Conservation (phyloP, 495 filamentous ascomycete species). For the Xylaria cubensis region DNA sequence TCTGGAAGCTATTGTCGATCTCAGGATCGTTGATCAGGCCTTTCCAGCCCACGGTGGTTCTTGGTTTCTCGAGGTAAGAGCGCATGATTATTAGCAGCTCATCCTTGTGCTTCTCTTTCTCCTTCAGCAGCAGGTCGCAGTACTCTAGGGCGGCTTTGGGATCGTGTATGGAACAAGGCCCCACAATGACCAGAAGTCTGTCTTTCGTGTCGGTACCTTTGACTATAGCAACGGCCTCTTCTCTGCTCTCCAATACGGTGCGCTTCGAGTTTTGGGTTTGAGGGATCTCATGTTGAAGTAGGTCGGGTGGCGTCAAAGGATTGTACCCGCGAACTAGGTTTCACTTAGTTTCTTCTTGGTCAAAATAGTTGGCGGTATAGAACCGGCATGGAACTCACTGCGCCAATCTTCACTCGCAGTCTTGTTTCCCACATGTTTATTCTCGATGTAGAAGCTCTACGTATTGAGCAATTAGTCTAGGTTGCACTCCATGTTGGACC, state of each 20-base stretch:
- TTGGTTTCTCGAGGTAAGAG: slow-evolving; percentile 97
- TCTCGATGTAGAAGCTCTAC: slow-evolving; percentile 81
- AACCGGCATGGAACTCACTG: slow-evolving; percentile 62
- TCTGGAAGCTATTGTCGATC: slow-evolving; percentile 97
- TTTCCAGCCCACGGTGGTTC: slow-evolving; percentile 99
- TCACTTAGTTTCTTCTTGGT: slow-evolving; percentile 24
- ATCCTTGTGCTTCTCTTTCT: slow-evolving; percentile 89
- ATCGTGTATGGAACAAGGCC: slow-evolving; percentile 98
- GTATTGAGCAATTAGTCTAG: slow-evolving; percentile 29
- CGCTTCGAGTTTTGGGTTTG: slow-evolving; percentile 77
- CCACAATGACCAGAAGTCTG: slow-evolving; percentile 89
- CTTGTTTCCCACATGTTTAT: slow-evolving; percentile 86
- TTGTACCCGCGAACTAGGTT: slow-evolving; percentile 84
- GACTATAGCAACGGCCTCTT: slow-evolving; percentile 81
- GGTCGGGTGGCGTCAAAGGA: slow-evolving; percentile 89
- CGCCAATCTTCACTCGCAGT: slow-evolving; percentile 86
- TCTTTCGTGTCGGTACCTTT: slow-evolving; percentile 76
- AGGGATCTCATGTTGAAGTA: slow-evolving; percentile 93
- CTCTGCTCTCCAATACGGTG: slow-evolving; percentile 81
- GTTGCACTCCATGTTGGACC: slow-evolving; percentile 2
- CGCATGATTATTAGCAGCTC: slow-evolving; percentile 97
- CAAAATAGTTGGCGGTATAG: background rate
- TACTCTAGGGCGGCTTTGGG: slow-evolving; percentile 91
- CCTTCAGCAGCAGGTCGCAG: slow-evolving; percentile 78
- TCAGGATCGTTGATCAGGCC: slow-evolving; percentile 99